Base-by-base conservation (phyloP, 805 yeast species). In the Ogataea angusta region DNA sequence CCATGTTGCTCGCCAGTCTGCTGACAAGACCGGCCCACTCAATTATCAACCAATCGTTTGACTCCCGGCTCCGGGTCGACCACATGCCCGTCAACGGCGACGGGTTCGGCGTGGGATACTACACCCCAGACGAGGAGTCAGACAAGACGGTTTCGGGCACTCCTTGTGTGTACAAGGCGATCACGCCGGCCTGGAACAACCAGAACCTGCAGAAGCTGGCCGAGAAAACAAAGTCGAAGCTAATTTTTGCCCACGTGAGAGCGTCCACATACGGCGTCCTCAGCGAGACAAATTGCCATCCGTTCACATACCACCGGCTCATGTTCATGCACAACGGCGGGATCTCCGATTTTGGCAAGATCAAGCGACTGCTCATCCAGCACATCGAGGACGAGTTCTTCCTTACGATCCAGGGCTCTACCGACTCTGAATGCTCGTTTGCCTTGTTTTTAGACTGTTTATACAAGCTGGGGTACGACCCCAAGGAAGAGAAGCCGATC, bases 281-380 rank as follows among this genome's bases (percentile, higher is more conserved):
- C 19, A 76, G 95, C 9, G 99, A 93, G 59, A 91, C 97, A 0
- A 93, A 93, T 63, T 93, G 99, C 64, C 99, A 93, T 61, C 99
- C 99, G 0, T 93, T 93, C 64, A 80, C 85, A 3, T 89, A 78
- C 59, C 91, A 90, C 47, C 80, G 80, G 36, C 67, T 91, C 34
- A 85, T 91, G 84, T 93, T 93, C 60, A 93, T 93, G 99, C 99
- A 93, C 64, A 93, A 93, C 64, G 99, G 99, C 22, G 93, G 87
- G 0, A 78, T 93, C 17, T 72, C 90, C 9, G 78, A 78, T 44
- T 93, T 91, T 60, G 61, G 69, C 39, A 65, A 67, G 49, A 85
- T 93, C 52, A 93, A 93, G 64, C 74, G 93, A 45, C 73, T 64
- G 43, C 68, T 93, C 30, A 72, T 88, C 24, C 72, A 76, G 50